These are phyloP conservation scores for Neurospora intermedia DNA, from an alignment of 495 filamentous ascomycete genomes.

Conservation along the genomic window DNA sequence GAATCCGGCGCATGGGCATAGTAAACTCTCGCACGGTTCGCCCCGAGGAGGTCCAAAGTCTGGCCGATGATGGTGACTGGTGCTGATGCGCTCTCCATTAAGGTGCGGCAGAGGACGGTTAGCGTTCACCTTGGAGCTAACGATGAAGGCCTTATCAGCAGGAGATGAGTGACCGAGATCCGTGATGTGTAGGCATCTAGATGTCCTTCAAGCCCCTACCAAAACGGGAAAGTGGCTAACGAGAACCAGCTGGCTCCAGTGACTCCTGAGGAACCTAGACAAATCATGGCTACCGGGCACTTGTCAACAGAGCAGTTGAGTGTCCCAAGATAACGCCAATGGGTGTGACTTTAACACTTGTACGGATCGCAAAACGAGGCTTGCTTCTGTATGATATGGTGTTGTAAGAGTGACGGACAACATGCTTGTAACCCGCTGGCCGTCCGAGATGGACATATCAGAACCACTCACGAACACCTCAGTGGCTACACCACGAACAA, in stretches of 20 bases:
- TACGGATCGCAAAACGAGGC: background rate
- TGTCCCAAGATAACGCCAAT: background rate
- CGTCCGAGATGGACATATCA: background rate
- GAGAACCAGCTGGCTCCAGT: background rate
- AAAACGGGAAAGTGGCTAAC: background rate
- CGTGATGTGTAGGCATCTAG: background rate
- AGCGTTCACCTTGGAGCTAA: no score
- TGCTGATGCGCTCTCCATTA: slow-evolving; percentile 5
- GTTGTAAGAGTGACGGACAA: background rate
- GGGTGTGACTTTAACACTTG: background rate
- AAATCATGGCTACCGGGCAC: background rate
- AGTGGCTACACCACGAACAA: background rate
- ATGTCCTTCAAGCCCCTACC: background rate
- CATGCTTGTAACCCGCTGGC: background rate
- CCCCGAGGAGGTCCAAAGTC: slow-evolving; percentile 9
- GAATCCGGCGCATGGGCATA: slow-evolving; percentile 34
- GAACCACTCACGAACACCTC: background rate
- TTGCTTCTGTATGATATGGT: background rate
- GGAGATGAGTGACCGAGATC: background rate
- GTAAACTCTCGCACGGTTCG: slow-evolving; percentile 14
- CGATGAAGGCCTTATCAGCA: no score
- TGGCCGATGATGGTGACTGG: slow-evolving; percentile 5
- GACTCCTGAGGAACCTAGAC: background rate
- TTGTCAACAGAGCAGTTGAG: background rate
- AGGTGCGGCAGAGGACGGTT: background rate